phyloP scores from a whole-genome alignment of 2,329 filamentous ascomycete species.

The Sporothrix schenckii region DNA sequence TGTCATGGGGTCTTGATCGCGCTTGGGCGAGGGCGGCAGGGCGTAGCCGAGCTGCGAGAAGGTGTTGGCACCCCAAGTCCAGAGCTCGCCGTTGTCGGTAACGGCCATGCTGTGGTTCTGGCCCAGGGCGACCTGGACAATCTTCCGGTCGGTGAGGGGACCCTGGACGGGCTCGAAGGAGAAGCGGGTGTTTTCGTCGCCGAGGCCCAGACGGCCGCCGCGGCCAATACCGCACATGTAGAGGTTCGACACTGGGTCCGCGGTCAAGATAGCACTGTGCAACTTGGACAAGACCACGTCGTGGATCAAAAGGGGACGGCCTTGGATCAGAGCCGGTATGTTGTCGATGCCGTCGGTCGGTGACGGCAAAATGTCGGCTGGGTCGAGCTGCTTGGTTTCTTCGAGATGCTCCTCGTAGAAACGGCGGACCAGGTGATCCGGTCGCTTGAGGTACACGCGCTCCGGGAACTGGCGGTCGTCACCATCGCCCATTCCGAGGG shows the following conservation, averaged over 20 bases:
- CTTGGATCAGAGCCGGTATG: conserved; percentile 72
- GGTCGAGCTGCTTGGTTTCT: conserved; percentile 38
- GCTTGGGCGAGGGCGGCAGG: conserved; percentile 65
- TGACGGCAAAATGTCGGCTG: conserved; percentile 28
- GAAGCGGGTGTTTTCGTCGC: conserved; percentile 87
- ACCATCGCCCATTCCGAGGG: conserved; percentile 90
- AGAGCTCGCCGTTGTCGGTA: conserved; percentile 83
- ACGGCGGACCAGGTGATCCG: conserved; percentile 72
- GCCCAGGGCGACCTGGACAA: conserved; percentile 78
- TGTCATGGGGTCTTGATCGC: conserved; percentile 83
- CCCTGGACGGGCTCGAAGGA: conserved; percentile 80
- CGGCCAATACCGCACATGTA: conserved; percentile 92
- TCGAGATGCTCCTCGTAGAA: conserved; percentile 72
- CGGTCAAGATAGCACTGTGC: conserved; percentile 84
- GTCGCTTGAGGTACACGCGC: conserved; percentile 73
- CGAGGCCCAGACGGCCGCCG: conserved; percentile 84
- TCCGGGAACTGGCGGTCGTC: conserved; percentile 95
- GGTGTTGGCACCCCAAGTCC: conserved; percentile 90
- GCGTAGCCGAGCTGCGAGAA: conserved; percentile 85
- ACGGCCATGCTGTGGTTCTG: conserved; percentile 90
- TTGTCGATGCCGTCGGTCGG: conserved; percentile 47
- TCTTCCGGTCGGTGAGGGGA: conserved; percentile 72
- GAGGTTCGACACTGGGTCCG: conserved; percentile 84
- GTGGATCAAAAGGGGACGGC: conserved; percentile 72
- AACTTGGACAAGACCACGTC: conserved; percentile 89